phyloP scores from a whole-genome alignment of 257 asterid species.

The Primulina eburnea region DNA sequence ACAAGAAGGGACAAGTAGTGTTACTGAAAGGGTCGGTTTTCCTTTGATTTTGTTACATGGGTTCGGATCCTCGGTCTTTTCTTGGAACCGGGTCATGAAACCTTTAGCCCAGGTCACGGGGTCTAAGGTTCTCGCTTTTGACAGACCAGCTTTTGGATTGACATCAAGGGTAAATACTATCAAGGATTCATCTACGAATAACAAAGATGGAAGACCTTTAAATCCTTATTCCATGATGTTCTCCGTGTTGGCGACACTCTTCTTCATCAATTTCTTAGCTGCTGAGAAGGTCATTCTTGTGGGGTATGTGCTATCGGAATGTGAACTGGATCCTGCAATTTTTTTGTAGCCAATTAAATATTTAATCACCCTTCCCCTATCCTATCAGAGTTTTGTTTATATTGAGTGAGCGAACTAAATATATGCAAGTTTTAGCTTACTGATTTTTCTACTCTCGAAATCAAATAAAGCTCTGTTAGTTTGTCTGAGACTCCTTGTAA shows the following conservation, averaged over 20 bases:
- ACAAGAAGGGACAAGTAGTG: slow-evolving; percentile 26
- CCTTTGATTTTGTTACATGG: slow-evolving; percentile 94
- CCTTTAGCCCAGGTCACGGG: slow-evolving; percentile 53
- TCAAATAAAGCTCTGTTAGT: slow-evolving; percentile 4
- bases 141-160: slow-evolving; percentile 95
- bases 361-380: neutral
- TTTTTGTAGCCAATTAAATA: no score
- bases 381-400: neutral
- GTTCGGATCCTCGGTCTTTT: slow-evolving; percentile 86
- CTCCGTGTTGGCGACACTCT: slow-evolving; percentile 68
- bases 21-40: slow-evolving; percentile 33
- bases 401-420: neutral
- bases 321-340: neutral
- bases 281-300: slow-evolving; percentile 77
- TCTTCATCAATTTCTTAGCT: slow-evolving; percentile 70
- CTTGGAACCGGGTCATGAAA: slow-evolving; percentile 84
- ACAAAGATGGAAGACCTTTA: slow-evolving; percentile 47
- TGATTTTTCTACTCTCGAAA: slow-evolving; percentile 9
- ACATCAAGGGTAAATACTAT: slow-evolving; percentile 59
- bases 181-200: slow-evolving; percentile 30
- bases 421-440: slow-evolving; percentile 17
- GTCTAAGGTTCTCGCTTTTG: slow-evolving; percentile 86
- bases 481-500: neutral
- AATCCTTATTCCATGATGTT: slow-evolving; percentile 78
- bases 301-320: slow-evolving; percentile 59